Conservation (phyloP, 108 stramenopile species). For the Phaeodactylum tricornutum region DNA sequence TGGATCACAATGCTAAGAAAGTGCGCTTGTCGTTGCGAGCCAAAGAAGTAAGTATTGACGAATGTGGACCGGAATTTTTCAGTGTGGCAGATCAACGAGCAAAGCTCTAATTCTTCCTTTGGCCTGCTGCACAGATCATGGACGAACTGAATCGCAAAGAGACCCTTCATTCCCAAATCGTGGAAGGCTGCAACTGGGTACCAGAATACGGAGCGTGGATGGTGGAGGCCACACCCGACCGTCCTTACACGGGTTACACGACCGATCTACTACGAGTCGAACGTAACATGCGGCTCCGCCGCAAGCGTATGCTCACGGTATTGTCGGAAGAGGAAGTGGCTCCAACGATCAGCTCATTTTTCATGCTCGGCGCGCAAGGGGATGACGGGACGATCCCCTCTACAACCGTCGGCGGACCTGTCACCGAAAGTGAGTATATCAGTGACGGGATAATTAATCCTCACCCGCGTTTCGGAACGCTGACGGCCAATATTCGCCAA, state of each 20-base stretch:
- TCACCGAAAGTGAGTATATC: constrained; percentile 83
- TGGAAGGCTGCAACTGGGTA: constrained; percentile 88
- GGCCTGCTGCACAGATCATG: constrained; percentile 57
- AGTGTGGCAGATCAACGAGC: too few species aligned
- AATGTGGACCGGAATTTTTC: background rate
- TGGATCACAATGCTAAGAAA: constrained; percentile 75
- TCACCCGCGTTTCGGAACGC: constrained; percentile 95
- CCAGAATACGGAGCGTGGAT: constrained; percentile 99
- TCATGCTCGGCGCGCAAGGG: constrained; percentile 71
- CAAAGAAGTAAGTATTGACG: constrained; percentile 54
- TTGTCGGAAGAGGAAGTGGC: constrained; percentile 86
- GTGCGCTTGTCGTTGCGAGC: constrained; percentile 74
- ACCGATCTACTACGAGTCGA: constrained; percentile 94
- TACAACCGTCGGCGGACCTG: constrained; percentile 66
- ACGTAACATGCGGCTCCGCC: constrained; percentile 95
- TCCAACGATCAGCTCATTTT: constrained; percentile 86
- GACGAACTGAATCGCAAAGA: constrained; percentile 83
- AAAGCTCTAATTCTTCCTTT: too few species aligned
- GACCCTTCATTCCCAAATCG: constrained; percentile 35
- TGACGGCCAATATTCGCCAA: constrained; percentile 92
- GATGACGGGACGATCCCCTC: constrained; percentile 77
- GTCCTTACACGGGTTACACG: constrained; percentile 89
- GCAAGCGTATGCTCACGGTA: constrained; percentile 80
- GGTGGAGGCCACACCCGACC: constrained; percentile 94
- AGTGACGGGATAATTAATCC: constrained; percentile 96